These are phyloP conservation scores for Trichosporon ovoides DNA, from an alignment of 1,284 basidiomycete species.

Conservation along the genomic window DNA sequence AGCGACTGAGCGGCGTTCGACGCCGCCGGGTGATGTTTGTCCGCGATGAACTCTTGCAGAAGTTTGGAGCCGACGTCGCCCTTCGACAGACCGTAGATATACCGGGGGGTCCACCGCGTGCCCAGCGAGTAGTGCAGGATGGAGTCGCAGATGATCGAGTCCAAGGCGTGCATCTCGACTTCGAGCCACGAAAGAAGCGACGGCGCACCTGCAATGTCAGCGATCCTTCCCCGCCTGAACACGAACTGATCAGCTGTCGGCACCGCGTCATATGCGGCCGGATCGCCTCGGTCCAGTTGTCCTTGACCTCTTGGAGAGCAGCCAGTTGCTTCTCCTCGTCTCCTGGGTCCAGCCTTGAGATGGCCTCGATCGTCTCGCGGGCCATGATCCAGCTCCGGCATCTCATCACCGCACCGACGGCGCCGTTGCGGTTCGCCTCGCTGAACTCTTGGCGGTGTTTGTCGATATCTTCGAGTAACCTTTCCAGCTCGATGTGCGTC, in stretches of 20 bases:
- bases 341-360: not conserved
- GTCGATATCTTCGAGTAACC: not conserved
- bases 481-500: not conserved
- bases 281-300: not conserved
- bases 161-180: slow-evolving; percentile 4
- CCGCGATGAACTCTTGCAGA: slow-evolving; percentile 5
- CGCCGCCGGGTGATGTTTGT: slow-evolving; percentile 1
- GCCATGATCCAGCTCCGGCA: slow-evolving; percentile 6
- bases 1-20: slow-evolving; percentile 4
- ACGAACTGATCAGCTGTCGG: not conserved
- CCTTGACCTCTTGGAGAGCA: not conserved
- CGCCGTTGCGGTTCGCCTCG: not conserved
- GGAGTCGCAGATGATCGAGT: slow-evolving; percentile 4
- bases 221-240: too few relatives aligned
- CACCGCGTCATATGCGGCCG: not conserved
- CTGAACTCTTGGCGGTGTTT: slow-evolving; percentile 19
- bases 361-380: not conserved
- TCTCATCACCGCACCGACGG: not conserved
- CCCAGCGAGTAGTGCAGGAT: slow-evolving; percentile 6
- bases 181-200: slow-evolving; percentile 6
- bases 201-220: not conserved
- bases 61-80: not conserved
- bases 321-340: not conserved
- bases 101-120: slow-evolving; percentile 1
- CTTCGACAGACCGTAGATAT: not conserved